Percentiles rank a stretch among this genome's conserved stretches.
Conservation (phyloP, 2,329 filamentous ascomycete genomes). For the Tetracladium maxilliforme region DNA sequence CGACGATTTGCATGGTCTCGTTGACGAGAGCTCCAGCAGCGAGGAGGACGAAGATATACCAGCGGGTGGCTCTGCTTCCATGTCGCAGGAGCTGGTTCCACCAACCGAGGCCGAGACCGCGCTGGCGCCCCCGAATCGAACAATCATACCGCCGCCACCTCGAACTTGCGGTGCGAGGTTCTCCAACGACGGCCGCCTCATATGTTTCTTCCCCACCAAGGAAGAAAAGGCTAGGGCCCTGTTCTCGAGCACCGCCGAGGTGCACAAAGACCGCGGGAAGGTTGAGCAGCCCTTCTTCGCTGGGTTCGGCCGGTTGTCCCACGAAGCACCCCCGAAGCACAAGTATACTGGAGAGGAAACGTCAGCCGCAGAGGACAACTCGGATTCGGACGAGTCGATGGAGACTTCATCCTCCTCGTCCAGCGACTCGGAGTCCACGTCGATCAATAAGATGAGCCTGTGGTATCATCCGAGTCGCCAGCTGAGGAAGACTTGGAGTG, state of each 20-base stretch:
- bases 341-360: slow-evolving; percentile 31
- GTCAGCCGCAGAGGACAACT: slow-evolving; percentile 33
- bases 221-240: slow-evolving; percentile 36
- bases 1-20: slow-evolving; percentile 33
- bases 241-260: slow-evolving; percentile 25
- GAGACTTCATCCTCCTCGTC: slow-evolving; percentile 13
- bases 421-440: slow-evolving; percentile 18
- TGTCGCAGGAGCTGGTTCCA: slow-evolving; percentile 48
- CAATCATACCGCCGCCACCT: slow-evolving; percentile 38
- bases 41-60: slow-evolving; percentile 46
- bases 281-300: slow-evolving; percentile 41
- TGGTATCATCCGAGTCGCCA: no score
- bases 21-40: slow-evolving; percentile 72
- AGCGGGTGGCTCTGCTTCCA: slow-evolving; percentile 25
- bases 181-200: slow-evolving; percentile 44
- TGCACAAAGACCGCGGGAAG: slow-evolving; percentile 29
- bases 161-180: slow-evolving; percentile 46
- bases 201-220: slow-evolving; percentile 57
- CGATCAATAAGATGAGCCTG: no score
- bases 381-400: slow-evolving; percentile 18
- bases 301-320: slow-evolving; percentile 44
- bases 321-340: slow-evolving; percentile 30
- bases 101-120: slow-evolving; percentile 36
- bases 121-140: slow-evolving; percentile 32
- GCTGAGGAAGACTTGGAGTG: no score